These are phyloP conservation scores for Eremochloa ophiuroides DNA, from an alignment of 176 grass and related monocot genomes.

Conservation along the genomic window DNA sequence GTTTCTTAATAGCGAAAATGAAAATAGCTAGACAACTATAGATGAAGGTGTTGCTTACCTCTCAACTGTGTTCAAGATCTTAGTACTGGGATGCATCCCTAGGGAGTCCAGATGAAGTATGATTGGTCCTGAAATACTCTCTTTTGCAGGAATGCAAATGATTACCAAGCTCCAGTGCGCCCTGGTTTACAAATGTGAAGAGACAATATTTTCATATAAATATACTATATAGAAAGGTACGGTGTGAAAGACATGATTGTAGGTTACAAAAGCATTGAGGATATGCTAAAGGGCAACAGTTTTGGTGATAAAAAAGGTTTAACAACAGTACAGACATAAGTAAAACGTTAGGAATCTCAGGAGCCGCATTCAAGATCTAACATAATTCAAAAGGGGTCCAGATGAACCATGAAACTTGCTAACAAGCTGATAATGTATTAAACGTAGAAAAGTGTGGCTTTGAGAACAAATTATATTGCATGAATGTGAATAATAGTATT, in stretches of 20 bases:
- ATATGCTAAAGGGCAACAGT: background rate
- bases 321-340: background rate
- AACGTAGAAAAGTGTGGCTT: background rate
- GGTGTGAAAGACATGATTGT: background rate
- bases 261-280: background rate
- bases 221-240: background rate
- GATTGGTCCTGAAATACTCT: constrained; percentile 61
- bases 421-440: background rate
- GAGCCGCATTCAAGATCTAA: background rate
- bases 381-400: background rate
- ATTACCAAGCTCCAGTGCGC: constrained; percentile 95
- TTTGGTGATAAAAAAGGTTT: background rate
- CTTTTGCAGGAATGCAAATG: constrained; percentile 77
- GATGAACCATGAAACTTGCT: background rate
- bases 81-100: constrained; percentile 53
- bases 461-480: background rate
- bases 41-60: constrained; percentile 19
- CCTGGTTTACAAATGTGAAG: constrained; percentile 45
- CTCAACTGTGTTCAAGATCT: constrained; percentile 47
- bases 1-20: background rate
- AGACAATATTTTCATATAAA: constrained; percentile 9
- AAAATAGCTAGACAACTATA: background rate
- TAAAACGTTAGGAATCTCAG: background rate
- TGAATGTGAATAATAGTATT: background rate
- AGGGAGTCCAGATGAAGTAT: constrained; percentile 94